Conservation (phyloP, 129 eudicot genomes). For the Logfia minima region DNA sequence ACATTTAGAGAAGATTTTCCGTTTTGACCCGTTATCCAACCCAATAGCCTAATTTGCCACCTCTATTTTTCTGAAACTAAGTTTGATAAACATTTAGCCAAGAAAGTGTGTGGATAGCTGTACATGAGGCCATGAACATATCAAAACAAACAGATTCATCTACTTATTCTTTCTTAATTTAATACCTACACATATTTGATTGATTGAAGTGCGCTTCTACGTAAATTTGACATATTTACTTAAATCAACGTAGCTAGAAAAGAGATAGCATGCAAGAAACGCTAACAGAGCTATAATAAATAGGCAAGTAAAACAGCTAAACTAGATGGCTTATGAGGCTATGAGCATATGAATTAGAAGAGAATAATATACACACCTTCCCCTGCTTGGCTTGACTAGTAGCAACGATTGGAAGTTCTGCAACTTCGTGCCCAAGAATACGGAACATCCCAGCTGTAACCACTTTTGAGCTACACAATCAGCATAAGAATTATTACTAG, state of each 20-base stretch:
- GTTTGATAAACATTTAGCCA: background rate
- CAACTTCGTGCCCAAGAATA: conserved; percentile 63
- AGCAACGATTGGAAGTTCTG: conserved; percentile 85
- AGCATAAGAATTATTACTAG: conserved; percentile 11
- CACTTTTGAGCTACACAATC: conserved; percentile 60
- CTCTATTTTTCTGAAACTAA: background rate
- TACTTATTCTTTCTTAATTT: background rate
- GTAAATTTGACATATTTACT: background rate
- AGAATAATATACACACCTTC: conserved; percentile 45
- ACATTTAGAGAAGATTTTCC: background rate
- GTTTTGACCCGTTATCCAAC: background rate
- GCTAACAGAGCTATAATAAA: background rate
- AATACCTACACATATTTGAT: background rate
- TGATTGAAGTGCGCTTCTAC: background rate
- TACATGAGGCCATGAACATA: background rate
- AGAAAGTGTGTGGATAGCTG: background rate
- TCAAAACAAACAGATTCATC: background rate
- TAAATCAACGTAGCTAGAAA: background rate
- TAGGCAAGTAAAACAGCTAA: background rate
- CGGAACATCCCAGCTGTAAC: conserved; percentile 83
- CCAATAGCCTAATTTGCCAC: no score
- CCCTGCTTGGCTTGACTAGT: conserved; percentile 62
- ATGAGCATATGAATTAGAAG: background rate
- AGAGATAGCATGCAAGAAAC: background rate
- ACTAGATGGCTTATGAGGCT: background rate